phyloP scores from a whole-genome alignment of 495 filamentous ascomycete species.

The Rhizodiscina lignyota region DNA sequence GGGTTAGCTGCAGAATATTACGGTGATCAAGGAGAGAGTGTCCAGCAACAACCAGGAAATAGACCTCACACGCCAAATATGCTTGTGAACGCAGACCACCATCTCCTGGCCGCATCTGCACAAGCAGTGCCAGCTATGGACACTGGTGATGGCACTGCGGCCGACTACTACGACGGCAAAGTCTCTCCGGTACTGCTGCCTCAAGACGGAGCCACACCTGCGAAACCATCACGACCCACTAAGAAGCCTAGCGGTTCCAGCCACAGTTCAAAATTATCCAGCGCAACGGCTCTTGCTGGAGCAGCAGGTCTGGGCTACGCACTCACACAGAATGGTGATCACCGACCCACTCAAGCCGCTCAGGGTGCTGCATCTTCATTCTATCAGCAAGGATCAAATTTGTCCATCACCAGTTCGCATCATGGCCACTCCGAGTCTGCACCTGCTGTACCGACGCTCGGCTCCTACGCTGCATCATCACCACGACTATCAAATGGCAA shows the following conservation, averaged over 20 bases:
- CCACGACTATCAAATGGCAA: too few species aligned
- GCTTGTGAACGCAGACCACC: constrained; percentile 27
- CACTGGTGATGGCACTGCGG: constrained; percentile 23
- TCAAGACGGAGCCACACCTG: too few species aligned
- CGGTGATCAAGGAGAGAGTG: constrained; percentile 46
- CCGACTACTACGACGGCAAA: constrained; percentile 19
- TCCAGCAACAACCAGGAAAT: constrained; percentile 41
- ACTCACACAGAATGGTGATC: constrained; percentile 7
- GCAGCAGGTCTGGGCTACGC: constrained; percentile 17
- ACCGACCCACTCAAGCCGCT: constrained; percentile 5
- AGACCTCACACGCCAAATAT: constrained; percentile 35
- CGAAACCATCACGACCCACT: background rate
- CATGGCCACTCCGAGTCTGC: background rate
- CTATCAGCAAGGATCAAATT: constrained; percentile 11
- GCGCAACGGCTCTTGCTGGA: constrained; percentile 11
- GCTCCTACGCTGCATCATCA: too few species aligned
- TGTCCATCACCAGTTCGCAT: constrained; percentile 1
- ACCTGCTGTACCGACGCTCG: constrained; percentile 3
- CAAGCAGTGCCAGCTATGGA: constrained; percentile 16
- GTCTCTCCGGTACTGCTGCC: background rate
- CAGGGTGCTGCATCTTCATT: constrained; percentile 4
- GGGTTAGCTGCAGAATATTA: constrained; percentile 54
- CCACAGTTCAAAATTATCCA: constrained; percentile 3
- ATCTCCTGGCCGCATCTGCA: constrained; percentile 18
- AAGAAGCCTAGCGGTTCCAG: constrained; percentile 2